Conservation (phyloP, 768 basidiomycete genomes). For the Lactarius psammicola region DNA sequence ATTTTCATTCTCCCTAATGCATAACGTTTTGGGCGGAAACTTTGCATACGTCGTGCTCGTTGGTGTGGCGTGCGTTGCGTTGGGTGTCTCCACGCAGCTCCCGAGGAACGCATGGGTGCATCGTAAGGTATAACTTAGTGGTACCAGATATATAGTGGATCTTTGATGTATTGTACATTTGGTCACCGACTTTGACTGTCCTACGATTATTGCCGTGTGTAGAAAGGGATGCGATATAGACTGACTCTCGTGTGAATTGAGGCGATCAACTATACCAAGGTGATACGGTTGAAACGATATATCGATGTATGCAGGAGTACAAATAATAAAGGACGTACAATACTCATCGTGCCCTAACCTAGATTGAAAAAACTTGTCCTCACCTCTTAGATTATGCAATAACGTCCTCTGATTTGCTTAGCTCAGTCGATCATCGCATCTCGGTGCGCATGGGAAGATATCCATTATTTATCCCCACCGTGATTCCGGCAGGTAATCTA, state of each 20-base stretch:
- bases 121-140: no score
- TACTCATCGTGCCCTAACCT: no score
- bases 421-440: no score
- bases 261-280: no score
- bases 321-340: no score
- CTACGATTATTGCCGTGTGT: background rate
- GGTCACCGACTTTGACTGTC: background rate
- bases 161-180: background rate
- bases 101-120: background rate
- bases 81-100: background rate
- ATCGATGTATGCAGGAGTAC: no score
- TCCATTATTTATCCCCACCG: background rate
- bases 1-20: conserved; percentile 57
- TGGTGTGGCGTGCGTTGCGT: background rate
- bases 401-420: no score
- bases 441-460: no score
- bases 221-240: background rate
- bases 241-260: background rate
- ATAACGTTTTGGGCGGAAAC: conserved; percentile 24
- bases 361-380: no score
- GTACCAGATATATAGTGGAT: background rate
- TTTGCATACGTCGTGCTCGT: background rate
- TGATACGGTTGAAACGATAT: no score
- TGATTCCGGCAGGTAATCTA: background rate
- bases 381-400: no score